phyloP scores from a whole-genome alignment of 2,329 filamentous ascomycete species.

The Venturia aucupariae region DNA sequence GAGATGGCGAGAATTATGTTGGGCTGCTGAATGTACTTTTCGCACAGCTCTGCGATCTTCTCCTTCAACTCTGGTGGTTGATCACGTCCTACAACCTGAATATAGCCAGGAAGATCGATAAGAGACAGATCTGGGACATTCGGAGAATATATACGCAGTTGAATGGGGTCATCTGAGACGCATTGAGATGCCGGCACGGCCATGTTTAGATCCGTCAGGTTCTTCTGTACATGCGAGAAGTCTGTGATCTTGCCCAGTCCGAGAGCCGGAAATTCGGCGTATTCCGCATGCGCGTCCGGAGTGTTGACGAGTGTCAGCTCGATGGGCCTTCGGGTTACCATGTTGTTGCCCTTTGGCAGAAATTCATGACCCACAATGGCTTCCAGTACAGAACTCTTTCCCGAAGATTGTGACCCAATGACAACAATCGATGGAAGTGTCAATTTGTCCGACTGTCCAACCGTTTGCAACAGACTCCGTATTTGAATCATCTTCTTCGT shows the following conservation, averaged over 20 bases:
- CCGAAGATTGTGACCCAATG: constrained; percentile 95
- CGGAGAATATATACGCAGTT: constrained; percentile 88
- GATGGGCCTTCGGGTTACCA: constrained; percentile 94
- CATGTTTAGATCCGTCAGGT: constrained; percentile 86
- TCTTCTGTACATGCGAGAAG: constrained; percentile 85
- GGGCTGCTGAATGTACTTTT: constrained; percentile 94
- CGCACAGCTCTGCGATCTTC: constrained; percentile 90
- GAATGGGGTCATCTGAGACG: constrained; percentile 93
- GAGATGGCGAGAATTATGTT: constrained; percentile 97
- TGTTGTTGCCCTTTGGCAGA: constrained; percentile 93
- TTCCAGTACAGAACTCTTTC: constrained; percentile 94
- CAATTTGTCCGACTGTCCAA: constrained; percentile 82
- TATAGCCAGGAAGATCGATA: constrained; percentile 95
- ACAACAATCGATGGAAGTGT: constrained; percentile 97
- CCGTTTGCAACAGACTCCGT: constrained; percentile 76
- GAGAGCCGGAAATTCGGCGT: constrained; percentile 90
- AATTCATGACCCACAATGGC: constrained; percentile 98
- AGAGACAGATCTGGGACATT: constrained; percentile 91
- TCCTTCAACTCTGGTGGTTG: constrained; percentile 88
- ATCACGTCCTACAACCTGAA: constrained; percentile 85
- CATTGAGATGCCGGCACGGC: constrained; percentile 86
- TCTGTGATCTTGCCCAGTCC: constrained; percentile 85
- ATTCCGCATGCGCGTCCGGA: constrained; percentile 75
- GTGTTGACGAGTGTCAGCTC: constrained; percentile 95
- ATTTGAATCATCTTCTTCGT: constrained; percentile 99